A percentile compares a stretch with the other conserved stretches of the same genome.
Conservation (phyloP, 345 rosid genomes). For the Turritis glabra region DNA sequence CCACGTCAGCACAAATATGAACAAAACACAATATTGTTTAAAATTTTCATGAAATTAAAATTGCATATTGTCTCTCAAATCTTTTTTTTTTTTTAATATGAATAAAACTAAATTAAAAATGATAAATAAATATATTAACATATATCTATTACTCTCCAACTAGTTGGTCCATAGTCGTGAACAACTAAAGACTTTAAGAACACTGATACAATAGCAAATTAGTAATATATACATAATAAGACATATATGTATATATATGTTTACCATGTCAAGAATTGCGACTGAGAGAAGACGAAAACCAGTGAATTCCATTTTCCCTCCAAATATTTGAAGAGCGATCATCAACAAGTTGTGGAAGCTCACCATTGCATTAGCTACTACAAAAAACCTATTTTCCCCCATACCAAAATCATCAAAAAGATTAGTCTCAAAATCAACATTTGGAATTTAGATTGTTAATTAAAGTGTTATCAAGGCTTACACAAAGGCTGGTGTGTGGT, state of each 20-base stretch:
- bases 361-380: conserved; percentile 71
- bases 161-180: conserved; percentile 16
- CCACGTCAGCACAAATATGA: conserved; percentile 16
- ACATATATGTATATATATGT: background rate
- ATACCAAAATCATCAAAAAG: conserved; percentile 9
- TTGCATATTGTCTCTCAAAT: no score
- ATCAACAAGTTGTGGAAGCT: conserved; percentile 79
- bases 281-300: conserved; percentile 54
- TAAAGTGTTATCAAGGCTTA: conserved; percentile 38
- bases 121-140: no score
- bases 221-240: background rate
- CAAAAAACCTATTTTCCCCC: conserved; percentile 62
- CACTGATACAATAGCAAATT: background rate
- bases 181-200: background rate
- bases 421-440: background rate
- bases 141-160: background rate
- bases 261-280: conserved; percentile 90
- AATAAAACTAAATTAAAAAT: no score
- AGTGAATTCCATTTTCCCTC: conserved; percentile 46
- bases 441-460: background rate
- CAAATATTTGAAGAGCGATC: conserved; percentile 51
- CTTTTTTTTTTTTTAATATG: no score
- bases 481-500: conserved; percentile 93
- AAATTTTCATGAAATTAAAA: background rate
- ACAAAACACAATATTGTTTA: no score